Base-by-base conservation (phyloP, 2,329 filamentous ascomycete genomes). In the Botrytis galanthina region DNA sequence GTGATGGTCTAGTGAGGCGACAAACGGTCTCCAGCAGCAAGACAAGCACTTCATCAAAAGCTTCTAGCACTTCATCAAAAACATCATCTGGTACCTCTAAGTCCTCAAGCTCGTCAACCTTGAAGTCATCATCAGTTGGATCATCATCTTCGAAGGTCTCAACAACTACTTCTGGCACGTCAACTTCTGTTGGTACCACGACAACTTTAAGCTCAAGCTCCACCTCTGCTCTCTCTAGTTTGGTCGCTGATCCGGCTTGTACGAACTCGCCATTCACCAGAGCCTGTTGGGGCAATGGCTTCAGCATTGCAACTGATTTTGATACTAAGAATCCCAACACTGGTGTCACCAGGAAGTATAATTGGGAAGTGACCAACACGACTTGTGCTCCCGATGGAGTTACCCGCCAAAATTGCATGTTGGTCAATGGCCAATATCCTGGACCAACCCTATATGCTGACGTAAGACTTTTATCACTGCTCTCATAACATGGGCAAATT, bases 341-440 rank as follows among this genome's bases (percentile, higher is more conserved):
- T 54, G 81, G 81, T 14, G 80, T 82, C 0, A 80, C 79, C 2
- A 77, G 79, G 16, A 74, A 78, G 73, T 80, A 79, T 67, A 78
- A 76, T 73, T 73, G 79, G 29, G 74, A 74, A 32, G 72, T 78
- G 18, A 73, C 76, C 32, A 79, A 79, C 54, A 73, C 72, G 4
- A 80, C 78, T 29, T 57, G 82, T 42, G 76, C 80, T 5, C 83
- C 83, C 12, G 84, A 85, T 80, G 84, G 84, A 29, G 81, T 79
- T 62, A 73, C 75, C 8, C 79, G 80, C 35, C 91, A 92, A 78
- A 88, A 93, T 74, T 69, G 66, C 12, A 63, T 81, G 32, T 63
- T 78, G 18, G 75, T 80, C 66, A 82, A 81, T 70, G 78, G 77
- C 2, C 74, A 76, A 48, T 79, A 76, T 73, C 80, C 79, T 14